These are phyloP conservation scores for Leccinum fibrillosum DNA, from an alignment of 768 basidiomycete genomes.

Conservation along the genomic window DNA sequence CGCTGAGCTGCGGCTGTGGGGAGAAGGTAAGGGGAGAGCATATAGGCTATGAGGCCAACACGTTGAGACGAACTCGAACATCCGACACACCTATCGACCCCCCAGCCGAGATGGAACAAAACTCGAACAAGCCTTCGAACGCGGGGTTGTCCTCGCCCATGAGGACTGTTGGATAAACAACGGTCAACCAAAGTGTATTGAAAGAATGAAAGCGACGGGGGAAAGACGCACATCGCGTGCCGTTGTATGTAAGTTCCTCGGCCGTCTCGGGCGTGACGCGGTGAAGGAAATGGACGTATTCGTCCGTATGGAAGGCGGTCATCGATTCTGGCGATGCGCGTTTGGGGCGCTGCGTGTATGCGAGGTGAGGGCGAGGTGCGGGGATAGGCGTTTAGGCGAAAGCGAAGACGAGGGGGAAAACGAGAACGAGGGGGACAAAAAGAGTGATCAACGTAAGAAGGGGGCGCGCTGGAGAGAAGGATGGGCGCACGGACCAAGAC, in stretches of 20 bases:
- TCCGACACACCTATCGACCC: constrained; percentile 79
- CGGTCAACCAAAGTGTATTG: not conserved
- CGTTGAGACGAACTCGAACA: not conserved
- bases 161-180: constrained; percentile 33
- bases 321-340: constrained; percentile 72
- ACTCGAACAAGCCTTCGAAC: constrained; percentile 89
- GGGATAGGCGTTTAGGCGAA: not conserved
- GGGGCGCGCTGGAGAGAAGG: not conserved
- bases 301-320: constrained; percentile 97
- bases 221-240: constrained; percentile 68
- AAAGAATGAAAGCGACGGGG: not conserved
- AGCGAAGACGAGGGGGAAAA: not conserved
- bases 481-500: constrained; percentile 54
- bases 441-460: not conserved
- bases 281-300: constrained; percentile 91
- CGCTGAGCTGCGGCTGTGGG: constrained; percentile 71
- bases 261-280: constrained; percentile 90
- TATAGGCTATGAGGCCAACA: not conserved
- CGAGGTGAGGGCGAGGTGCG: not conserved
- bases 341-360: constrained; percentile 53
- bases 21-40: not conserved
- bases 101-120: constrained; percentile 94
- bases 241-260: constrained; percentile 80
- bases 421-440: not conserved
- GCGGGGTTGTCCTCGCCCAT: constrained; percentile 95